Conservation (phyloP, 2,329 filamentous ascomycete species). For the Fusarium pseudograminearum region DNA sequence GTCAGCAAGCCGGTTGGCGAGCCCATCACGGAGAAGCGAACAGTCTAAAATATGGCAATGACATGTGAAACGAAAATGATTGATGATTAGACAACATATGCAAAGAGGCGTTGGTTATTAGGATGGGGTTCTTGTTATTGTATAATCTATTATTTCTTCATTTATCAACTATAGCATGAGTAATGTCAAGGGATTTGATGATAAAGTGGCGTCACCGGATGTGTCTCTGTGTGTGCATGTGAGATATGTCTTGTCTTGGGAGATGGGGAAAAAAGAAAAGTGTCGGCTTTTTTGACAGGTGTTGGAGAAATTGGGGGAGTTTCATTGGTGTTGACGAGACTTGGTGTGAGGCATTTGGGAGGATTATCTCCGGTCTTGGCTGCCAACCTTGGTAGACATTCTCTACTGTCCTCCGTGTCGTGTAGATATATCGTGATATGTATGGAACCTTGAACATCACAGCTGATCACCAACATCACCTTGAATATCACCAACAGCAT, state of each 20-base stretch:
- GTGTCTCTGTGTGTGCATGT: conserved; percentile 4
- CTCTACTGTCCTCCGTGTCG: background rate
- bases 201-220: conserved; percentile 34
- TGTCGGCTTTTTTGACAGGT: conserved; percentile 5
- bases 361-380: background rate
- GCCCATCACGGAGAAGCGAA: conserved; percentile 71
- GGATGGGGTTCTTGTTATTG: background rate
- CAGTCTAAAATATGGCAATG: conserved; percentile 47
- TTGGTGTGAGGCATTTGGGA: conserved; percentile 33
- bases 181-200: conserved; percentile 28
- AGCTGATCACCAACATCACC: background rate
- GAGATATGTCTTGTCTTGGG: background rate
- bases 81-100: conserved; percentile 14
- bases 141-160: conserved; percentile 1
- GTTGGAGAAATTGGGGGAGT: conserved; percentile 36
- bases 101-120: conserved; percentile 12
- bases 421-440: background rate
- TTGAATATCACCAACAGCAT: background rate
- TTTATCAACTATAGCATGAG: conserved; percentile 9
- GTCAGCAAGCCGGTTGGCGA: conserved; percentile 61
- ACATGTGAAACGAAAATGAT: conserved; percentile 34
- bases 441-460: background rate
- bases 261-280: background rate
- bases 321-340: background rate
- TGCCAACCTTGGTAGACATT: background rate